These are phyloP conservation scores for Mallotus nudiflorus DNA, from an alignment of 345 rosid genomes.

Conservation along the genomic window DNA sequence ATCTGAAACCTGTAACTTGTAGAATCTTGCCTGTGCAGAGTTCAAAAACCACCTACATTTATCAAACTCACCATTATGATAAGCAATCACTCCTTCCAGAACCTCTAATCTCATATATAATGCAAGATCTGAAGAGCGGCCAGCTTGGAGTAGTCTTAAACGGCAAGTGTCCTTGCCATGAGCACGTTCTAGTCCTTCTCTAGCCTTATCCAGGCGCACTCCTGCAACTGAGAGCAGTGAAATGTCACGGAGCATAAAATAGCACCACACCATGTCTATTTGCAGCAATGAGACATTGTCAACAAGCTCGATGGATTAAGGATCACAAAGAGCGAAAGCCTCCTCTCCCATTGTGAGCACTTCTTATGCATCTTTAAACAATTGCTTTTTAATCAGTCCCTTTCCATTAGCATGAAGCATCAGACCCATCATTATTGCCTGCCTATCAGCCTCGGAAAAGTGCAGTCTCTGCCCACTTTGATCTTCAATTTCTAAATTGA, in stretches of 20 bases:
- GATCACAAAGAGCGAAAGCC: slow-evolving; percentile 83
- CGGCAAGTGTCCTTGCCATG: slow-evolving; percentile 90
- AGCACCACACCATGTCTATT: slow-evolving; percentile 98
- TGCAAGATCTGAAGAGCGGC: slow-evolving; percentile 73
- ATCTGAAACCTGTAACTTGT: slow-evolving; percentile 78
- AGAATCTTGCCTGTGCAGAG: slow-evolving; percentile 72
- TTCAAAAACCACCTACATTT: slow-evolving; percentile 55
- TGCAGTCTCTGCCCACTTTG: slow-evolving; percentile 68
- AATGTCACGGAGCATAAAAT: slow-evolving; percentile 84
- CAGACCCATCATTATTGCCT: slow-evolving; percentile 90
- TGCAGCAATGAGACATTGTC: slow-evolving; percentile 89
- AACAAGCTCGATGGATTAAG: slow-evolving; percentile 70
- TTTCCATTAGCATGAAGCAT: slow-evolving; percentile 86
- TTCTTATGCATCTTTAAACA: slow-evolving; percentile 82
- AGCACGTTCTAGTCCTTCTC: slow-evolving; percentile 85
- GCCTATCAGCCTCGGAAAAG: slow-evolving; percentile 74
- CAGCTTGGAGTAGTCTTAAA: slow-evolving; percentile 78
- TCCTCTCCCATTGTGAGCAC: slow-evolving; percentile 96
- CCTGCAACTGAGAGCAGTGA: slow-evolving; percentile 85
- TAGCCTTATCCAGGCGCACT: slow-evolving; percentile 71
- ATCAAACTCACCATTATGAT: slow-evolving; percentile 72
- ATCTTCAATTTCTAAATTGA: slow-evolving; percentile 78
- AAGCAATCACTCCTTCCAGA: slow-evolving; percentile 91
- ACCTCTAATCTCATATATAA: slow-evolving; percentile 80
- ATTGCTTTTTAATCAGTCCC: slow-evolving; percentile 50